A percentile compares a stretch with the other conserved stretches of the same genome.
Evolutionary conservation across 768 basidiomycete species (phyloP).

Genomic region (Hygrophorus russula): DNA sequence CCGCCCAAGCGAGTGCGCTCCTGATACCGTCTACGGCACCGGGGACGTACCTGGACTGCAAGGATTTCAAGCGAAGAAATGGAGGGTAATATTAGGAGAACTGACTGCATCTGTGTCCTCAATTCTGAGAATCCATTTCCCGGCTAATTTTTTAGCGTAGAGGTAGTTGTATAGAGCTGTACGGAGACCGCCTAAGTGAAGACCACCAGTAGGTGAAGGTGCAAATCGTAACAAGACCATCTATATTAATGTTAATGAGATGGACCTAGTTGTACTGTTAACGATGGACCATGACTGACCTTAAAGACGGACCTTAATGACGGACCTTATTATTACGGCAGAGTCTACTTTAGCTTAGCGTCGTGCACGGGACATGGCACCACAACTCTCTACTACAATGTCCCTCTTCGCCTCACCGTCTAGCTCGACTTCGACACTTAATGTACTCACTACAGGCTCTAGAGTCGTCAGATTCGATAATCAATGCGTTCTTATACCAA

Average conservation of each 20-base stretch:
- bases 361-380: no score
- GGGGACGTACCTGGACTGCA: constrained; percentile 67
- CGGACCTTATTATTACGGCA: no score
- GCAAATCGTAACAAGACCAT: constrained; percentile 83
- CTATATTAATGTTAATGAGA: no score
- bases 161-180: constrained; percentile 92
- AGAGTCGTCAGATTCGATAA: constrained; percentile 58
- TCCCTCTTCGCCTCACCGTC: not conserved
- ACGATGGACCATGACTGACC: no score
- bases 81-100: not conserved
- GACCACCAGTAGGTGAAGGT: constrained; percentile 89
- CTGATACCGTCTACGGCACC: constrained; percentile 78
- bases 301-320: no score
- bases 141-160: constrained; percentile 68
- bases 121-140: constrained; percentile 85
- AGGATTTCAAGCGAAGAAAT: constrained; percentile 1
- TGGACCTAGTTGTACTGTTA: no score
- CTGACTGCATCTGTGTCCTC: constrained; percentile 92
- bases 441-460: not conserved
- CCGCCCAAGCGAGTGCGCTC: constrained; percentile 78
- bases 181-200: constrained; percentile 90
- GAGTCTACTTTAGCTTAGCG: no score
- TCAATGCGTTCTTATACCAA: constrained; percentile 69
- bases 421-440: not conserved
- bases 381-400: not conserved